A percentile compares a stretch with the other conserved stretches of the same genome.
phyloP scores from a whole-genome alignment of 352 stramenopile species.

The Halophytophthora batemanensis region DNA sequence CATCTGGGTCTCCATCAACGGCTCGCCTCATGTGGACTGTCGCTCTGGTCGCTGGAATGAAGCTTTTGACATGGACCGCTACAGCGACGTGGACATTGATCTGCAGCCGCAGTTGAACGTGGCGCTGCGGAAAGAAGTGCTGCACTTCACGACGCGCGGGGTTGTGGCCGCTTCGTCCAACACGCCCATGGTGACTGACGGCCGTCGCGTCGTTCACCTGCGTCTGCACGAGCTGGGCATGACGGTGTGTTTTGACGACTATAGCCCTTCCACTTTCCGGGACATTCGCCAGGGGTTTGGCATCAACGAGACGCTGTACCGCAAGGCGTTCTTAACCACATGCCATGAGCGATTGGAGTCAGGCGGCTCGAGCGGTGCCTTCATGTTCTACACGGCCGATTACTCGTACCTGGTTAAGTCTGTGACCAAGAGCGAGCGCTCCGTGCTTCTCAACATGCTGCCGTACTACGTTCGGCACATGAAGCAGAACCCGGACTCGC shows the following conservation, averaged over 20 bases:
- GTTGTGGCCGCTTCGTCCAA: conserved; percentile 79
- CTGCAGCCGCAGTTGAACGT: conserved; percentile 85
- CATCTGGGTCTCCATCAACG: conserved; percentile 82
- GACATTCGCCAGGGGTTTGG: conserved; percentile 77
- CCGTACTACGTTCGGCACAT: conserved; percentile 82
- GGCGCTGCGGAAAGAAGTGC: conserved; percentile 82
- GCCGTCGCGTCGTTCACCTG: conserved; percentile 58
- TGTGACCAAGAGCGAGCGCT: conserved; percentile 74
- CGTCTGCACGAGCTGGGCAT: conserved; percentile 81
- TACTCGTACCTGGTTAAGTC: conserved; percentile 89
- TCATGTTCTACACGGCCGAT: conserved; percentile 91
- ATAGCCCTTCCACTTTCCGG: conserved; percentile 62
- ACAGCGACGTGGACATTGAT: conserved; percentile 79
- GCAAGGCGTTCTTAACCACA: conserved; percentile 74
- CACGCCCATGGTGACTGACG: conserved; percentile 41
- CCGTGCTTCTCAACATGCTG: conserved; percentile 79
- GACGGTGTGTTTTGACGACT: conserved; percentile 80
- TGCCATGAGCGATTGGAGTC: conserved; percentile 83
- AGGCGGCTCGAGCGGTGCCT: conserved; percentile 82
- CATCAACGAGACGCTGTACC: conserved; percentile 75
- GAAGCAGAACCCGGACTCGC: conserved; percentile 68
- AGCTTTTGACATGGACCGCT: conserved; percentile 43
- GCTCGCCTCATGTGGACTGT: conserved; percentile 30
- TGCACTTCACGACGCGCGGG: conserved; percentile 85
- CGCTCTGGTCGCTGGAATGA: conserved; percentile 23